Evolutionary conservation across 2,329 filamentous ascomycete species (phyloP), one percentile per base, ranked within the genome.

Genomic region (Penicillium olsonii): DNA sequence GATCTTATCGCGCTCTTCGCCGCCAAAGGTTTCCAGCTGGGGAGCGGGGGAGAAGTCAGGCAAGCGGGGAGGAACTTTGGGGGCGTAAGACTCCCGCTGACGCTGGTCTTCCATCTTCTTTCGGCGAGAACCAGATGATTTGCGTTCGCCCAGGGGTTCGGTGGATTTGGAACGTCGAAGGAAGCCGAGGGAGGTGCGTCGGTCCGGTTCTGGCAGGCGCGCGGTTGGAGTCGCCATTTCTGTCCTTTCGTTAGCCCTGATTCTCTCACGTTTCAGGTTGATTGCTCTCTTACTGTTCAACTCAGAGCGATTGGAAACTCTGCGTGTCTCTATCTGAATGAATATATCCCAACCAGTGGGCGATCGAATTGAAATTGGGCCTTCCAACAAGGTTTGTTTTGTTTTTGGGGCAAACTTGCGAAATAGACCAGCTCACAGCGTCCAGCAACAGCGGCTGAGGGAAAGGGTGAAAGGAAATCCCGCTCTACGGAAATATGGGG

Each of bases 141-240:
- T 77, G 56, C 75, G 76, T 60, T 82, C 82, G 60, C 78, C 79
- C 50, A 87, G 68, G 57, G 66, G 70, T 53, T 88, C 84, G 52
- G 80, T 81, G 50, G 84, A 87, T 67, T 87, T 88, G 67, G 81
- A 81, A 60, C 85, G 82, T 70, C 84, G 80, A 55, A 88, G 78
- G 65, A 88, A 80, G 24, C 78, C 78, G 50, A 82, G 71, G 44
- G 77, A 79, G 37, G 78, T 73, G 52, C 77, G 74, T 60, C 77
- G 75, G 59, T 52, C 42, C 18, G 47, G 33, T 31, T 49, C 45
- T 31, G 45, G 39, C 33, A 37, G 24, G 33, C 45, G 45, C 39
- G 39, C 34, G 8, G 40, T 31, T 27, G 67, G 44, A 38, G 64
- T 62, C 50, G 66, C 61, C 70, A 73, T 73, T 43, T 48, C 35